Evolutionary conservation across 805 yeast species (phyloP).

Genomic region (Saccharomycopsis sp.): DNA sequence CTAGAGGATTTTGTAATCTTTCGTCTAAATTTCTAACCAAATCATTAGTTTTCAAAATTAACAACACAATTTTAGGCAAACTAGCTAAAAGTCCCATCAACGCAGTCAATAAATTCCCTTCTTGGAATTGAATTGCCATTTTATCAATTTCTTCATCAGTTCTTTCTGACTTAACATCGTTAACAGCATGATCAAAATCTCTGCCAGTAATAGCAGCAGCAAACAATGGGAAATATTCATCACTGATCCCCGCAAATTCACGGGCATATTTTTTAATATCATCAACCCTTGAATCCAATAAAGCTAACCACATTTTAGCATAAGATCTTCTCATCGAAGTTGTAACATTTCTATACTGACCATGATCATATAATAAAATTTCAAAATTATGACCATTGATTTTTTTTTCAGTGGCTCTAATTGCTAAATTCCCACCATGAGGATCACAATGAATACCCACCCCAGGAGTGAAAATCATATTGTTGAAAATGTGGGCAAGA

Average conservation of each 20-base stretch:
- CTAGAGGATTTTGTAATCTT: slow-evolving; percentile 69
- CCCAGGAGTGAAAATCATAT: slow-evolving; percentile 90
- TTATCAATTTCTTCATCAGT: slow-evolving; percentile 53
- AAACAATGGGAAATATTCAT: slow-evolving; percentile 73
- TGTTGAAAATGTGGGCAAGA: slow-evolving; percentile 83
- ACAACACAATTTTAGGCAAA: slow-evolving; percentile 79
- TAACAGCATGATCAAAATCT: slow-evolving; percentile 68
- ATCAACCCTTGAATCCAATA: slow-evolving; percentile 61
- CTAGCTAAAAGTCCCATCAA: slow-evolving; percentile 71
- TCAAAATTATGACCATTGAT: slow-evolving; percentile 69
- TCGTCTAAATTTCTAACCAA: slow-evolving; percentile 87
- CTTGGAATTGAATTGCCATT: slow-evolving; percentile 60
- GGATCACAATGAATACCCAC: slow-evolving; percentile 97
- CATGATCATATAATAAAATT: slow-evolving; percentile 89
- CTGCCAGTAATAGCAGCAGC: slow-evolving; percentile 95
- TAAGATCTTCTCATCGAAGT: slow-evolving; percentile 70
- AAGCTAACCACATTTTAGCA: slow-evolving; percentile 87
- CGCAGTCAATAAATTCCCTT: slow-evolving; percentile 58
- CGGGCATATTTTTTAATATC: slow-evolving; percentile 70
- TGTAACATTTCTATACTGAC: slow-evolving; percentile 81
- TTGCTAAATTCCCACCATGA: slow-evolving; percentile 94
- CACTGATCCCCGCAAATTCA: slow-evolving; percentile 69
- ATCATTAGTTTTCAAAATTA: slow-evolving; percentile 91
- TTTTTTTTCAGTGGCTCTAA: slow-evolving; percentile 38
- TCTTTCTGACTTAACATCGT: slow-evolving; percentile 50